A percentile compares a stretch with the other conserved stretches of the same genome.
Evolutionary conservation across 768 basidiomycete species (phyloP).

Genomic region (Amanita fuliginea): DNA sequence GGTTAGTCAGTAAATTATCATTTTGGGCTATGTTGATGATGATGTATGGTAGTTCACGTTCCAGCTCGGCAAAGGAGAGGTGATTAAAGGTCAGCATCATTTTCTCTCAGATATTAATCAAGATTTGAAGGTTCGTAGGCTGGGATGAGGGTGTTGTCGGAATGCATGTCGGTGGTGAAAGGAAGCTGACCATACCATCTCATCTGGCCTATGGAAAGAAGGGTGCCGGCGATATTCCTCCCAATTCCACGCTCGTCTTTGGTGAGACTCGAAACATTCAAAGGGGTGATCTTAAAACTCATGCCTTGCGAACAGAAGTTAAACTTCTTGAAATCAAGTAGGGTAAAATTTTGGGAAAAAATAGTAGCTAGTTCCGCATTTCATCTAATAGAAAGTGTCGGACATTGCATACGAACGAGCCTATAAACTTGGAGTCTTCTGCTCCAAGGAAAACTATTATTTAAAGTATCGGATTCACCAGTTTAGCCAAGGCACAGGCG

Average conservation of each 20-base stretch:
- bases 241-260: slow-evolving; percentile 74
- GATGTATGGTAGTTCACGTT: slow-evolving; percentile 48
- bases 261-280: slow-evolving; percentile 34
- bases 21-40: not conserved
- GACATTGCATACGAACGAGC: too few species aligned
- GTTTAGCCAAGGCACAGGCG: too few species aligned
- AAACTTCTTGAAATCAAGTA: slow-evolving; percentile 62
- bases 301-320: slow-evolving; percentile 37
- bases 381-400: not conserved
- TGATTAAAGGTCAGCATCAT: slow-evolving; percentile 65
- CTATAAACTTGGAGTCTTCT: too few species aligned
- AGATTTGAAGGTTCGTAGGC: slow-evolving; percentile 25
- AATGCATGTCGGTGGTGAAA: slow-evolving; percentile 88
- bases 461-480: too few species aligned
- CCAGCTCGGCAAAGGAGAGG: slow-evolving; percentile 76
- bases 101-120: not conserved
- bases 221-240: slow-evolving; percentile 48
- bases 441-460: too few species aligned
- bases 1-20: slow-evolving; percentile 30
- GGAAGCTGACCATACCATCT: slow-evolving; percentile 66
- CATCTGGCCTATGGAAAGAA: slow-evolving; percentile 64
- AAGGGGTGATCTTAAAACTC: not conserved
- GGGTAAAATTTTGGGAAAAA: not conserved
- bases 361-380: not conserved
- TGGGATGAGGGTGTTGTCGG: slow-evolving; percentile 92